Base-by-base conservation (phyloP, 192 early-diverging fungal genomes). In the Jimgerdemannia lactiflua region DNA sequence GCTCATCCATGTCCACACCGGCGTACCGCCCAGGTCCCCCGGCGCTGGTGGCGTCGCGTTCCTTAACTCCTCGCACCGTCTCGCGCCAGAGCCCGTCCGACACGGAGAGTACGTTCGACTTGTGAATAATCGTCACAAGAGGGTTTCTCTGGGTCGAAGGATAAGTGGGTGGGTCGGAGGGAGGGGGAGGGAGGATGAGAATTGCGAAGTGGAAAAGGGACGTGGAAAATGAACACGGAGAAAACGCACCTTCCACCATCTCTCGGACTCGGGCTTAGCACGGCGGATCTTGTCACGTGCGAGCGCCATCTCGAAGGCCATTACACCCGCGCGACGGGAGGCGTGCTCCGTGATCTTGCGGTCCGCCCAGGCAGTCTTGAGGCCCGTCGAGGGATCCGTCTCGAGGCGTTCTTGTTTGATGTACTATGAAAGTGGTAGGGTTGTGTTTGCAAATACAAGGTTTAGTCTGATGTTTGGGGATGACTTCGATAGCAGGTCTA, bases 41-140 rank as follows among this genome's bases (percentile, higher is more conserved):
- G 29, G 29, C 29, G 29, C 29, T 29, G 65, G 83, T 83, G 11
- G 87, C 78, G 65, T 91, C 92, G 70, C 86, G 80, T 54, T 89
- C 88, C 74, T 94, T 88, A 76, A 93, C 91, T 64, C 75, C 78
- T 70, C 92, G 90, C 20, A 96, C 95, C 3, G 93, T 93, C 83
- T 99, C 97, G 72, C 97, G 91, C 90, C 94, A 99, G 77, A 99
- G 85, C n/a, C 97, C 97, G 79, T 99, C 97, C 3, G 95, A 94
- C 14, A 98, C 85, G 73, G 91, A 93, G 67, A 99, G 85, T 7
- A 99, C 97, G 71, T 99, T 99, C 65, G 95, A 96, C 84, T 99
- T 99, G 92, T 99, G 97, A 44, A 98, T 94, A 71, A 98, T 92
- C 0, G 97, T 99, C 69, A 99, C 96, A 71, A 75, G 77, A 39